Conservation (phyloP, 192 early-diverging fungal species). For the Geosiphon pyriformis region DNA sequence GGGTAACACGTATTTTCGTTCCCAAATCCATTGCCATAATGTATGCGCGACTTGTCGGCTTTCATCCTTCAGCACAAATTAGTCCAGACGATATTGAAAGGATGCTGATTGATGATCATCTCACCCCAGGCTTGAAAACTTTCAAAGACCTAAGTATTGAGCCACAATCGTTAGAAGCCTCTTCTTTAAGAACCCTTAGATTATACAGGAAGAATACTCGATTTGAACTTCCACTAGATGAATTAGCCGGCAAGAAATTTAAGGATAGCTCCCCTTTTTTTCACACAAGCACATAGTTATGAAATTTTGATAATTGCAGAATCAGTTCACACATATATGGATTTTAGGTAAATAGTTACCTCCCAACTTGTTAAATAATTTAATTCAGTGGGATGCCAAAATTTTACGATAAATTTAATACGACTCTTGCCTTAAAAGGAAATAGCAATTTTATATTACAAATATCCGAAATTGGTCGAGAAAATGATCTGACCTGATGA, state of each 20-base stretch:
- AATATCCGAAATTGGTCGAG: background rate
- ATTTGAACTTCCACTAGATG: conserved; percentile 51
- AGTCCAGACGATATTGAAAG: conserved; percentile 84
- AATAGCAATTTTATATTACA: background rate
- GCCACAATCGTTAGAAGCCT: conserved; percentile 74
- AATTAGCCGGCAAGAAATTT: conserved; percentile 40
- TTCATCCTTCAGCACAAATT: conserved; percentile 70
- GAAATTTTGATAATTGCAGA: background rate
- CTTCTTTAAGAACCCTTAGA: conserved; percentile 76
- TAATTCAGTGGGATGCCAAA: background rate
- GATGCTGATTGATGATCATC: conserved; percentile 67
- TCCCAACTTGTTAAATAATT: conserved; percentile 1
- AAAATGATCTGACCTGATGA: background rate
- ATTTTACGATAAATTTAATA: background rate
- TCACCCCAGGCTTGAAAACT: conserved; percentile 65
- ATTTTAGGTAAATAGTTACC: background rate
- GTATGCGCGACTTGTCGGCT: conserved; percentile 56
- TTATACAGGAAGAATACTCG: conserved; percentile 70
- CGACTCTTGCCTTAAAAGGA: no score
- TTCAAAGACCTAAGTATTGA: conserved; percentile 84
- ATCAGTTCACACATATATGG: background rate
- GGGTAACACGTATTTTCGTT: conserved; percentile 44
- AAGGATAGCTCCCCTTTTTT: conserved; percentile 14
- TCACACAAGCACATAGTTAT: background rate
- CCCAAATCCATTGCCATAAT: conserved; percentile 70